Evolutionary conservation across 2,329 filamentous ascomycete species (phyloP).

Genomic region (Xylaria sp.): DNA sequence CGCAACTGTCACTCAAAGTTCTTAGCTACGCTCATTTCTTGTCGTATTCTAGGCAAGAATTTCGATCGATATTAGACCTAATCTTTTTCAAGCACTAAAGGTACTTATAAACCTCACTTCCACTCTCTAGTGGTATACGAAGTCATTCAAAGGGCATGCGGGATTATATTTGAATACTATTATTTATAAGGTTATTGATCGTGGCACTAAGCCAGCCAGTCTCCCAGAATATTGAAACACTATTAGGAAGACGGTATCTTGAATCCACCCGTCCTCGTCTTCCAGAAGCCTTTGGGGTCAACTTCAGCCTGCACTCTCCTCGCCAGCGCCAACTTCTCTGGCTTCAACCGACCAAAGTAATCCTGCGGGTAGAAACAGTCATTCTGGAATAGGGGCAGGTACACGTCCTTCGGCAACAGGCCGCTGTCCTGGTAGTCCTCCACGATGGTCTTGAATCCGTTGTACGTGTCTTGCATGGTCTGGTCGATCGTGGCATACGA

Average conservation of each 20-base stretch:
- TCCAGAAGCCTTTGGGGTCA: constrained; percentile 54
- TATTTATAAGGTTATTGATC: neutral
- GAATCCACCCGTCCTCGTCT: constrained; percentile 55
- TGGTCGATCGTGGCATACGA: constrained; percentile 49
- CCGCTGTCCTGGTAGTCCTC: constrained; percentile 49
- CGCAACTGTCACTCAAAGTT: neutral
- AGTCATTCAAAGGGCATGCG: neutral
- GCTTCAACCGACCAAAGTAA: constrained; percentile 54
- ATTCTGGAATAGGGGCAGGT: constrained; percentile 57
- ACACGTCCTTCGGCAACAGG: constrained; percentile 49
- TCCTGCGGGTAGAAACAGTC: constrained; percentile 56
- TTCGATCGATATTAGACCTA: too few species aligned
- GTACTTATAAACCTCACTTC: too few species aligned
- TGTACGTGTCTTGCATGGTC: constrained; percentile 52
- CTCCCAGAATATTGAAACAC: neutral
- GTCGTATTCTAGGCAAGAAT: neutral
- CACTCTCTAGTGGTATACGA: neutral
- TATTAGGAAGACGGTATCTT: constrained; percentile 46
- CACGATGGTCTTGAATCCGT: constrained; percentile 48
- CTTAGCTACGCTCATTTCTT: neutral
- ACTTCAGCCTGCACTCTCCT: constrained; percentile 49
- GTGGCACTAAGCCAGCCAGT: neutral
- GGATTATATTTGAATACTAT: constrained; percentile 20
- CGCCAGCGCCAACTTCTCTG: constrained; percentile 51
- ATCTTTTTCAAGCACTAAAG: neutral